Base-by-base conservation (phyloP, 73 alveolate genomes). In the Stentor roeselii region DNA sequence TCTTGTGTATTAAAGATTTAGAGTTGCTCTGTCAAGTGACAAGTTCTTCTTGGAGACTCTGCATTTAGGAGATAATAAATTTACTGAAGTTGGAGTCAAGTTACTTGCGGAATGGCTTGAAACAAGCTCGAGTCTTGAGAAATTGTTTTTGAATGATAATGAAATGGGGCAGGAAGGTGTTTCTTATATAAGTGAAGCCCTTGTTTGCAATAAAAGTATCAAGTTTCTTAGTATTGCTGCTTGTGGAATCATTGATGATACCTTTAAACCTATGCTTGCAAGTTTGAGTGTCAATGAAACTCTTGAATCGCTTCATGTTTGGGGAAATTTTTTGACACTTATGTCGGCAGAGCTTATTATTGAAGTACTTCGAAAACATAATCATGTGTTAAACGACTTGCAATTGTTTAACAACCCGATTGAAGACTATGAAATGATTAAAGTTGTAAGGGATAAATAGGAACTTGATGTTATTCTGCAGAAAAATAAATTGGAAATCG, bases 11-110 rank as follows among this genome's bases (percentile, higher is more conserved):
- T 21, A 27, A 67, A 27, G 80, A 67, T 67, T 14, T 67, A 76
- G 84, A 14, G 74, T 76, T n/a, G 74, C 74, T 40, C 39, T 76
- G 39, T 21, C 84, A 76, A 76, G 74, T 35, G 74, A 76, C 36
- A 76, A 76, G 39, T 39, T 76, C 37, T 40, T 14, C 39, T 67
- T 76, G 6, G 84, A 76, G 39, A 76, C 84, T 37, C 39, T 76
- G 21, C 84, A 76, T 76, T 76, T 76, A 76, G 84, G 84, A 39
- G 84, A 76, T 32, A 76, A 76, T 2, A 67, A 37, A n/a, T 76
- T 76, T 41, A 76, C 84, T 39, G 27, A 15, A 39, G 34, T 15
- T n/a, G 84, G 84, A 15, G 32, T 76, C 14, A 76, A 76, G 34
- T 6, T 76, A 36, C 39, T 76, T 78, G 30, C 75, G 6, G 84